These are phyloP conservation scores for Russula vinacea DNA, from an alignment of 768 basidiomycete genomes.

Conservation along the genomic window DNA sequence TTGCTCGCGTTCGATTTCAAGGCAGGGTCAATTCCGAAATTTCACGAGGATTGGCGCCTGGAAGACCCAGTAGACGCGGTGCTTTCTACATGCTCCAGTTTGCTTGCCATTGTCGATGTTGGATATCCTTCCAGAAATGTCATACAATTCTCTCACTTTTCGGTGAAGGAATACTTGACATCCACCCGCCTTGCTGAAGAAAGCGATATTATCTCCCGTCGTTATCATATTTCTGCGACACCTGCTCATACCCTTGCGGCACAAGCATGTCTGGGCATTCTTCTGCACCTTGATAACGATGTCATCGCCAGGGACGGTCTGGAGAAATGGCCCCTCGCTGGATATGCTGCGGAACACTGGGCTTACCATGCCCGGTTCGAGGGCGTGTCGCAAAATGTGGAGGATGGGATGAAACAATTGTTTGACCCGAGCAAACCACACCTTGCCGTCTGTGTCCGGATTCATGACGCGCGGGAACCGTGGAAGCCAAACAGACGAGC, in stretches of 20 bases:
- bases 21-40: neutral
- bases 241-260: neutral
- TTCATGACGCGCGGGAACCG: neutral
- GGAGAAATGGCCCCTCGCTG: neutral
- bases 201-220: neutral
- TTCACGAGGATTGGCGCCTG: neutral
- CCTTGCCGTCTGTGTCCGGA: neutral
- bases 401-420: neutral
- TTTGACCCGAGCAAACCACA: neutral
- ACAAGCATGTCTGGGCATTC: neutral
- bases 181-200: neutral
- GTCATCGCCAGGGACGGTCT: neutral
- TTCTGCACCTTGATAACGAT: neutral
- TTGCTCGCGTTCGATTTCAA: conserved; percentile 1
- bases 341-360: conserved; percentile 1
- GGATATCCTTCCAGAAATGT: no score
- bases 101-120: neutral
- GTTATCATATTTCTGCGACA: neutral
- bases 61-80: neutral
- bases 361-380: neutral
- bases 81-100: neutral
- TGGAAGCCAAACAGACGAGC: neutral
- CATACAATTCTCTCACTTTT: conserved; percentile 1
- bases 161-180: neutral
- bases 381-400: neutral